Percentiles rank a stretch among this genome's conserved stretches.
Evolutionary conservation across 352 stramenopile genomes (phyloP).

Genomic region (Plasmopara halstedii): DNA sequence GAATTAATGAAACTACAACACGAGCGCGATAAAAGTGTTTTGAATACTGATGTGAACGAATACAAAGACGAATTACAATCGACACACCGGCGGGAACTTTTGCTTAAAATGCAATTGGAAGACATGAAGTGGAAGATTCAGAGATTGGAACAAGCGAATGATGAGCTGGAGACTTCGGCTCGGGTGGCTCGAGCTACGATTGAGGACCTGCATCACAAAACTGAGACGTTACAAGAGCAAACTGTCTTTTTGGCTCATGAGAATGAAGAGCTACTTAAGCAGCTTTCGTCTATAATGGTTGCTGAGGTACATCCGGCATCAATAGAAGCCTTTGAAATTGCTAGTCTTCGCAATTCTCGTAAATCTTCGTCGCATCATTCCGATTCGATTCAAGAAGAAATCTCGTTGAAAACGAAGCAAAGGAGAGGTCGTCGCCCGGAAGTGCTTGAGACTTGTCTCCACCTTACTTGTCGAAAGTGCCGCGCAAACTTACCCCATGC

Average conservation of each 20-base stretch:
- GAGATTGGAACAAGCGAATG: slow-evolving; percentile 58
- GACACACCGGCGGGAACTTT: slow-evolving; percentile 21
- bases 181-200: slow-evolving; percentile 54
- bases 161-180: slow-evolving; percentile 58
- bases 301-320: slow-evolving; percentile 28
- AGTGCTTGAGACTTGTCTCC: slow-evolving; percentile 61
- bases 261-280: slow-evolving; percentile 40
- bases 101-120: slow-evolving; percentile 25
- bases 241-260: slow-evolving; percentile 67
- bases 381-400: slow-evolving; percentile 11
- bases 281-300: slow-evolving; percentile 22
- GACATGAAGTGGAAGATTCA: slow-evolving; percentile 66
- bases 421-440: slow-evolving; percentile 34
- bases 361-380: slow-evolving; percentile 22
- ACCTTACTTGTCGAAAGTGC: slow-evolving; percentile 56
- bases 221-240: slow-evolving; percentile 48
- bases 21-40: slow-evolving; percentile 23
- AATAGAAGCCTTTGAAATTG: not conserved
- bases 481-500: slow-evolving; percentile 16
- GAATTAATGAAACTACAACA: slow-evolving; percentile 11
- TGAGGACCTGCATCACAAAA: slow-evolving; percentile 48
- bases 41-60: slow-evolving; percentile 3
- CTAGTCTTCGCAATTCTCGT: slow-evolving; percentile 19
- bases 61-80: slow-evolving; percentile 25
- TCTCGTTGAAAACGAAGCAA: slow-evolving; percentile 16